Conservation (phyloP, 352 stramenopile genomes). For the Globisporangium uncinulatum region DNA sequence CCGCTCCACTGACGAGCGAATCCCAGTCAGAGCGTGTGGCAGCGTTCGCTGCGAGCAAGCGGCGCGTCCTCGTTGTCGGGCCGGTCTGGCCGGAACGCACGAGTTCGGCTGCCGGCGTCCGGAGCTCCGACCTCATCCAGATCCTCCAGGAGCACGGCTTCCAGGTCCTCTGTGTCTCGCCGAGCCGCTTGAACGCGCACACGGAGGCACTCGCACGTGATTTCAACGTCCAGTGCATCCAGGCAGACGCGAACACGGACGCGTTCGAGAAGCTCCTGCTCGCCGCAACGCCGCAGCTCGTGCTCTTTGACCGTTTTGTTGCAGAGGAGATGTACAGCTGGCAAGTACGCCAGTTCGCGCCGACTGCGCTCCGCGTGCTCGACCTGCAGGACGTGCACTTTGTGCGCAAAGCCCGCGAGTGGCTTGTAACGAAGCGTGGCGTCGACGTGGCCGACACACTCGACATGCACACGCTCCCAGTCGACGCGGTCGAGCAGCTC, state of each 20-base stretch:
- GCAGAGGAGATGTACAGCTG: conserved; percentile 86
- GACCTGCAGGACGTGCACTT: conserved; percentile 94
- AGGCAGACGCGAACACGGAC: conserved; percentile 68
- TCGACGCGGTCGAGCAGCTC: conserved; percentile 54
- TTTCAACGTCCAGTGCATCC: conserved; percentile 50
- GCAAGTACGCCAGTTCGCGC: conserved; percentile 71
- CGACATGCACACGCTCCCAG: conserved; percentile 22
- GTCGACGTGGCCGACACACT: conserved; percentile 33
- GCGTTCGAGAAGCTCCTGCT: conserved; percentile 58
- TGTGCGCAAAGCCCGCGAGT: conserved; percentile 76
- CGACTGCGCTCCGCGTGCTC: conserved; percentile 76
- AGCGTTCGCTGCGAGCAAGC: conserved; percentile 50
- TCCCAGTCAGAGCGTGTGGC: conserved; percentile 26
- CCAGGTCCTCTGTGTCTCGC: conserved; percentile 71
- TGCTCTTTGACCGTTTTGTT: conserved; percentile 83
- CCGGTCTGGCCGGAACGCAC: conserved; percentile 85
- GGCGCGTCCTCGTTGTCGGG: conserved; percentile 60
- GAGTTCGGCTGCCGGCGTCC: conserved; percentile 82
- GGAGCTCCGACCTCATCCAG: conserved; percentile 70
- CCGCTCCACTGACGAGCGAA: too few species aligned
- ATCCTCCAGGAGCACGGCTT: conserved; percentile 60
- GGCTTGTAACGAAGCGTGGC: conserved; percentile 56
- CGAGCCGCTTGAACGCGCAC: conserved; percentile 71
- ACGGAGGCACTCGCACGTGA: conserved; percentile 38
- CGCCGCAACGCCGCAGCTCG: conserved; percentile 49